These are phyloP conservation scores for Arthrobotrys megalospora DNA, from an alignment of 2,329 filamentous ascomycete genomes.

Conservation along the genomic window DNA sequence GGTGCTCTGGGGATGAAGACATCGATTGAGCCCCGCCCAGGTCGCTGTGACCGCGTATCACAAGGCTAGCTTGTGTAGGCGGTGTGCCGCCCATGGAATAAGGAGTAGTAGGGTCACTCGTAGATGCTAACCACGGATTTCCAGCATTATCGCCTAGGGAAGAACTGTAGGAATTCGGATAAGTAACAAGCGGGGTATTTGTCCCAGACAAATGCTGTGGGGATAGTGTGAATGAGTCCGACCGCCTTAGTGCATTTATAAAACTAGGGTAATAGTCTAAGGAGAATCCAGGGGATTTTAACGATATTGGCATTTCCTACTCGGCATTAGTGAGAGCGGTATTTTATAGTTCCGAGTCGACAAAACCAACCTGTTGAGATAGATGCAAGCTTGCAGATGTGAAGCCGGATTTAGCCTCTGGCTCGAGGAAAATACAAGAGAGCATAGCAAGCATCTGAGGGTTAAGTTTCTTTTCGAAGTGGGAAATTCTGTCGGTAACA, in stretches of 20 bases:
- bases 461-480: slow-evolving; percentile 76
- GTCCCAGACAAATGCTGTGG: slow-evolving; percentile 67
- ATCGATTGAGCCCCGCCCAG: slow-evolving; percentile 59
- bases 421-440: slow-evolving; percentile 78
- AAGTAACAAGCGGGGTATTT: slow-evolving; percentile 67
- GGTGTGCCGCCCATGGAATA: slow-evolving; percentile 64
- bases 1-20: slow-evolving; percentile 63
- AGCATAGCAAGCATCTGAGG: slow-evolving; percentile 81
- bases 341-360: neutral
- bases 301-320: slow-evolving; percentile 75
- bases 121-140: slow-evolving; percentile 59
- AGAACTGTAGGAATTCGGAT: slow-evolving; percentile 63
- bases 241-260: slow-evolving; percentile 73
- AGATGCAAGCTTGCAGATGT: slow-evolving; percentile 74
- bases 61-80: slow-evolving; percentile 52
- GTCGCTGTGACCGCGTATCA: slow-evolving; percentile 51
- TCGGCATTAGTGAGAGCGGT: neutral
- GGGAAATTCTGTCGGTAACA: slow-evolving; percentile 67
- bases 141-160: slow-evolving; percentile 46
- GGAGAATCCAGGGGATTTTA: slow-evolving; percentile 78
- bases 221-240: slow-evolving; percentile 73
- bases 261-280: slow-evolving; percentile 78
- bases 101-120: slow-evolving; percentile 70
- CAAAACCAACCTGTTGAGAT: slow-evolving; percentile 67
- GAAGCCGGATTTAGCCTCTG: slow-evolving; percentile 72